phyloP scores from a whole-genome alignment of 208 protist species.

The Acanthamoeba culbertsoni region DNA sequence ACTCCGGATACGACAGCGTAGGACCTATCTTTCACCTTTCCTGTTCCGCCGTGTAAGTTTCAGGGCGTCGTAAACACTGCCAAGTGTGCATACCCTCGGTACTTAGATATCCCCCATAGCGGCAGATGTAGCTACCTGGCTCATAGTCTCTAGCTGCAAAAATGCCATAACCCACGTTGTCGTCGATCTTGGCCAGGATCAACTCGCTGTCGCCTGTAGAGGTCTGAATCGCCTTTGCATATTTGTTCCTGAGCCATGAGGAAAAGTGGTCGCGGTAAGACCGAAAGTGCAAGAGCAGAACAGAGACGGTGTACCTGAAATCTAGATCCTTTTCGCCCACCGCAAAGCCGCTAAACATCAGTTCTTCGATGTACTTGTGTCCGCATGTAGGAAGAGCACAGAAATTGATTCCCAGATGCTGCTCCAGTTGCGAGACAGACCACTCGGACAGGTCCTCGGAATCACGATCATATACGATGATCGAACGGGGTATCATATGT shows the following conservation, averaged over 20 bases:
- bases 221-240: neutral
- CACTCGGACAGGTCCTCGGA: neutral
- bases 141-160: slow-evolving; percentile 37
- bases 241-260: neutral
- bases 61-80: neutral
- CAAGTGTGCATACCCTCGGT: neutral
- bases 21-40: neutral
- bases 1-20: slow-evolving; percentile 55
- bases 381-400: neutral
- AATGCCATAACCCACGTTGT: slow-evolving; percentile 29
- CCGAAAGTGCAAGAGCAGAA: neutral
- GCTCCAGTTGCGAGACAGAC: neutral
- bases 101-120: slow-evolving; percentile 21
- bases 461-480: neutral
- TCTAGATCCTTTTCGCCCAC: neutral
- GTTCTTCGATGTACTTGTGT: slow-evolving; percentile 49
- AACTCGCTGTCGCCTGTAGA: slow-evolving; percentile 13
- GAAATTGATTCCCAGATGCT: neutral
- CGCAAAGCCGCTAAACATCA: slow-evolving; percentile 58
- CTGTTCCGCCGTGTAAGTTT: neutral
- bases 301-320: neutral
- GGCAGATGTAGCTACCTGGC: slow-evolving; percentile 37
- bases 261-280: neutral
- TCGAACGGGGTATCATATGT: slow-evolving; percentile 18
- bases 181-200: slow-evolving; percentile 30